Conservation (phyloP, 805 yeast species). For the Komagataella kurtzmanii region DNA sequence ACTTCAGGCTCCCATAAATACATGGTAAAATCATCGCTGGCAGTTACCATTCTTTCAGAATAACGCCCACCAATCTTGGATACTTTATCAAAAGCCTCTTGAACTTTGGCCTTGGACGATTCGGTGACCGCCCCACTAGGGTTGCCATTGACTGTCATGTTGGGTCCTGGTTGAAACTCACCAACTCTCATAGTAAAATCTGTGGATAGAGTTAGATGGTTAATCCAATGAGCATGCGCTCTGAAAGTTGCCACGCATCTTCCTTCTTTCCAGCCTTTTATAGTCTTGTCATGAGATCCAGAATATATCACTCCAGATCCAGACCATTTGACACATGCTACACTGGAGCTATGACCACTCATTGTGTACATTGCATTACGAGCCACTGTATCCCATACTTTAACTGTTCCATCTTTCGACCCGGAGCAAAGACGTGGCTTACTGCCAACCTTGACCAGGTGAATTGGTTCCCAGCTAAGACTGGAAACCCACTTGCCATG, state of each 20-base stretch:
- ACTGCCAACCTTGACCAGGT: slow-evolving; percentile 53
- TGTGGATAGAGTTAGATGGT: slow-evolving; percentile 83
- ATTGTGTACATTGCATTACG: slow-evolving; percentile 56
- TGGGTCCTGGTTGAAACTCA: slow-evolving; percentile 29
- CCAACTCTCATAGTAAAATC: slow-evolving; percentile 83
- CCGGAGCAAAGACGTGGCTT: slow-evolving; percentile 68
- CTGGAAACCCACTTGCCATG: slow-evolving; percentile 87
- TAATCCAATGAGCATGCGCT: slow-evolving; percentile 97
- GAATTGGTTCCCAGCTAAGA: slow-evolving; percentile 89
- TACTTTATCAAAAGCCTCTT: slow-evolving; percentile 45
- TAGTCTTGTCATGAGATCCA: slow-evolving; percentile 89
- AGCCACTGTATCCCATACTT: slow-evolving; percentile 76
- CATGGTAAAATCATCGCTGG: slow-evolving; percentile 97
- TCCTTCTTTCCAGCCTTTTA: slow-evolving; percentile 81
- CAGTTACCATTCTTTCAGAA: slow-evolving; percentile 79
- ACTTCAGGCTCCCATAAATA: slow-evolving; percentile 88
- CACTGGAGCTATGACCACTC: slow-evolving; percentile 81
- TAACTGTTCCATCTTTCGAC: slow-evolving; percentile 83
- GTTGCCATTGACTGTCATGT: slow-evolving; percentile 21
- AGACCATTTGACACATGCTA: slow-evolving; percentile 96
- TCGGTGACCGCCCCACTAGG: slow-evolving; percentile 39
- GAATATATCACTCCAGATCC: slow-evolving; percentile 77
- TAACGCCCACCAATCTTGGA: slow-evolving; percentile 41
- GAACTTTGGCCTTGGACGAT: slow-evolving; percentile 37
- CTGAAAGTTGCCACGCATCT: slow-evolving; percentile 65